These are phyloP conservation scores for Phytophthora melonis DNA, from an alignment of 352 stramenopile genomes.

Conservation along the genomic window DNA sequence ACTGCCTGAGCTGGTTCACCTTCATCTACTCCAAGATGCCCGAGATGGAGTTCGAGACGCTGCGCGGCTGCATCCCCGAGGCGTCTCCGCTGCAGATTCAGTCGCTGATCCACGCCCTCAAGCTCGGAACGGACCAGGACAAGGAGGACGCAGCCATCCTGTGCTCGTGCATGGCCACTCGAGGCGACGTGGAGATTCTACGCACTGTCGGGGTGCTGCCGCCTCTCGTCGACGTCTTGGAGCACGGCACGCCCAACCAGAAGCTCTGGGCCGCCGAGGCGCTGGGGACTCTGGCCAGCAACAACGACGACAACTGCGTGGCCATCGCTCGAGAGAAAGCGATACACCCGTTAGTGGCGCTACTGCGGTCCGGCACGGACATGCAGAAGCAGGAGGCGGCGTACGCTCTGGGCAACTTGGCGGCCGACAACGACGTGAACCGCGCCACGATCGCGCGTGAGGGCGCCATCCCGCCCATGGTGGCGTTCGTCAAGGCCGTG, in stretches of 20 bases:
- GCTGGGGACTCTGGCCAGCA: slow-evolving; percentile 1
- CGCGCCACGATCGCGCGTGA: not conserved
- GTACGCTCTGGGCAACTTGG: slow-evolving; percentile 7
- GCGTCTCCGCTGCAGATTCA: slow-evolving; percentile 16
- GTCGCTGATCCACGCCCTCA: slow-evolving; percentile 16
- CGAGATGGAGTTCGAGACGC: slow-evolving; percentile 26
- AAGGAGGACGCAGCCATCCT: slow-evolving; percentile 28
- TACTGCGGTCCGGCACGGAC: slow-evolving; percentile 9
- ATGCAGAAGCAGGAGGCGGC: slow-evolving; percentile 10
- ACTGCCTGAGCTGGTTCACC: slow-evolving; percentile 39
- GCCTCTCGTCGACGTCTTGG: not conserved
- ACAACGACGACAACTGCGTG: slow-evolving; percentile 7
- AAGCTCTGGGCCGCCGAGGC: not conserved
- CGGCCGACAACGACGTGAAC: slow-evolving; percentile 6
- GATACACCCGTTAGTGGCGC: slow-evolving; percentile 1
- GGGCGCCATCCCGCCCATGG: slow-evolving; percentile 13
- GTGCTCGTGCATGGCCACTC: slow-evolving; percentile 28
- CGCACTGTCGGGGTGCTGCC: slow-evolving; percentile 17
- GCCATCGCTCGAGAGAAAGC: not conserved
- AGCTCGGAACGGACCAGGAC: slow-evolving; percentile 18
- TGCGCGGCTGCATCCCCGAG: slow-evolving; percentile 17
- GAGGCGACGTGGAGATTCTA: slow-evolving; percentile 26
- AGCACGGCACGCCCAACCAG: not conserved
- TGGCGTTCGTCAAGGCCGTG: slow-evolving; percentile 6
- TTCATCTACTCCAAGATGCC: slow-evolving; percentile 41